Percentiles rank a stretch among this genome's conserved stretches.
phyloP scores from a whole-genome alignment of 1,284 basidiomycete genomes.

The Mycena citricolor region DNA sequence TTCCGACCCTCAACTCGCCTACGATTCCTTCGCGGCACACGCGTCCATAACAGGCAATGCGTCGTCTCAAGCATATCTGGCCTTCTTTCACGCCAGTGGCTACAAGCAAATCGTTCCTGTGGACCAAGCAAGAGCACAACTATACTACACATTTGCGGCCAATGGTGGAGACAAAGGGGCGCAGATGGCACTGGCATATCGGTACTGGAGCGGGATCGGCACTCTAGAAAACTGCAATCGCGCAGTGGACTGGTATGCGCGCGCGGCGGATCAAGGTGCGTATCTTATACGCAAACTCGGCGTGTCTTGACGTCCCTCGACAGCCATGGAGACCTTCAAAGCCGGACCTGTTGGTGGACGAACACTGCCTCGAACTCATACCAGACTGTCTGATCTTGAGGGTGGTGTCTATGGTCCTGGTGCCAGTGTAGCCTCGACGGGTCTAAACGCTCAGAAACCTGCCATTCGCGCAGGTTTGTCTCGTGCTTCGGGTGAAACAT shows the following conservation, averaged over 20 bases:
- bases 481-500: constrained; percentile 84
- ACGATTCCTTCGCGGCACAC: constrained; percentile 58
- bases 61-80: constrained; percentile 80
- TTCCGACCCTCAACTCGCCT: constrained; percentile 59
- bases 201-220: constrained; percentile 95
- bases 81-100: constrained; percentile 86
- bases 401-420: constrained; percentile 94
- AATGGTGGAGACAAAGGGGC: constrained; percentile 84
- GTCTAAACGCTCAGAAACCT: constrained; percentile 65
- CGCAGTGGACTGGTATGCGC: constrained; percentile 85
- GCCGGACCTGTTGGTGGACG: constrained; percentile 90
- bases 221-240: constrained; percentile 82
- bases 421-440: constrained; percentile 88
- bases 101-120: constrained; percentile 70
- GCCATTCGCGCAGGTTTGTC: constrained; percentile 84
- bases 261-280: constrained; percentile 79
- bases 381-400: constrained; percentile 84
- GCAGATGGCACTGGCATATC: constrained; percentile 91
- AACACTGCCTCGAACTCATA: constrained; percentile 80
- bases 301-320: too few species aligned
- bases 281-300: background rate
- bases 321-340: constrained; percentile 75
- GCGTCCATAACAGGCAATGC: constrained; percentile 73
- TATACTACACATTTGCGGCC: constrained; percentile 93
- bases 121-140: constrained; percentile 75